Evolutionary conservation across 257 asterid species (phyloP).

Genomic region (Gentiana dahurica): DNA sequence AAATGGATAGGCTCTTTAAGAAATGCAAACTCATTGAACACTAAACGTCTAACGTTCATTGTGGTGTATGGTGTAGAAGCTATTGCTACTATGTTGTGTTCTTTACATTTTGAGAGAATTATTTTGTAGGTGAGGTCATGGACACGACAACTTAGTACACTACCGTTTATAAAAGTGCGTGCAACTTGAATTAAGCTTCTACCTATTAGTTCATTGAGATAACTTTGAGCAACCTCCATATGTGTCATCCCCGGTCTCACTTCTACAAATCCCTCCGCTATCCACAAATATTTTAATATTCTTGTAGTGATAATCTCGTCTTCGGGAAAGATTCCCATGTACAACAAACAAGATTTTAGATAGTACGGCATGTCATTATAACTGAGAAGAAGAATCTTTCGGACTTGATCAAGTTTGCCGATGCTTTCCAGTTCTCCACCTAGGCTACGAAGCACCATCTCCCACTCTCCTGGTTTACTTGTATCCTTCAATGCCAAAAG

Average conservation of each 20-base stretch:
- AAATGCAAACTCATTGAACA: not conserved
- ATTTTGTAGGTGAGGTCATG: slow-evolving; percentile 11
- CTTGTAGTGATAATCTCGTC: not conserved
- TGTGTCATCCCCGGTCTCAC: not conserved
- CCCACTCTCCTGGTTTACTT: not conserved
- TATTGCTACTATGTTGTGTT: not conserved
- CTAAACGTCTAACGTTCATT: slow-evolving; percentile 3
- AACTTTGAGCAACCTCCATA: slow-evolving; percentile 2
- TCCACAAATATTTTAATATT: not conserved
- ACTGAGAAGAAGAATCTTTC: slow-evolving; percentile 7
- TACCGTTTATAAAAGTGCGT: not conserved
- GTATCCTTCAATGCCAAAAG: not conserved
- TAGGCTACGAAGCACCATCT: not conserved
- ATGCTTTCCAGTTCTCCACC: not conserved
- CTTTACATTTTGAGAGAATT: slow-evolving; percentile 6
- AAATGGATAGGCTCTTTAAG: no score
- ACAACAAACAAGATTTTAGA: slow-evolving; percentile 6
- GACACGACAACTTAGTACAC: not conserved
- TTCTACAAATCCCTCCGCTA: slow-evolving; percentile 8
- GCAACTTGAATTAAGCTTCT: slow-evolving; percentile 11
- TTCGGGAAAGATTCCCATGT: slow-evolving; percentile 13
- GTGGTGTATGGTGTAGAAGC: no score
- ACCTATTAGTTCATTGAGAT: slow-evolving; percentile 2
- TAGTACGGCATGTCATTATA: slow-evolving; percentile 4
- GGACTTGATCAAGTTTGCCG: not conserved